Evolutionary conservation across 768 basidiomycete genomes (phyloP).

Genomic region (Psilocybe tampanensis): DNA sequence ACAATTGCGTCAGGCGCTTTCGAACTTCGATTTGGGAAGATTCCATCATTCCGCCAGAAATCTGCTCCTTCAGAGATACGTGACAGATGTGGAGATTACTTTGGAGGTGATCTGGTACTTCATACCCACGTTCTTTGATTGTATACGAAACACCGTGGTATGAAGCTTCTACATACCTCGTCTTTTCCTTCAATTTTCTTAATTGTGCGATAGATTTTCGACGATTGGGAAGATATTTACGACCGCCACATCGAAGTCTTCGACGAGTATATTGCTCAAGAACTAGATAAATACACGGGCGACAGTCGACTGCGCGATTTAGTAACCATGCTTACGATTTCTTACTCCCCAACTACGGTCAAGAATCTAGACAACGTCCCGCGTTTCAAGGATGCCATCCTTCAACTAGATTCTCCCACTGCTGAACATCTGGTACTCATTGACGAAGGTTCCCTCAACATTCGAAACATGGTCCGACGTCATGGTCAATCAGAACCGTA

Average conservation of each 20-base stretch:
- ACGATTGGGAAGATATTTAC: neutral
- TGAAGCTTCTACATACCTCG: neutral
- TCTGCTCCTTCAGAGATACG: neutral
- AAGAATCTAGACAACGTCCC: neutral
- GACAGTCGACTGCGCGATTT: constrained; percentile 7
- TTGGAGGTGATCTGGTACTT: constrained; percentile 15
- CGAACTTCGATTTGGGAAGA: neutral
- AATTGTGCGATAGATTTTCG: constrained; percentile 5
- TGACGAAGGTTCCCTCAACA: constrained; percentile 9
- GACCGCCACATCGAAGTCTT: neutral
- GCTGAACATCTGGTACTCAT: constrained; percentile 8
- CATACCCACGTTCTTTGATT: constrained; percentile 6
- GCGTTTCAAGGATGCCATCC: neutral
- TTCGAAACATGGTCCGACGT: constrained; percentile 9
- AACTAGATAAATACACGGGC: constrained; percentile 9
- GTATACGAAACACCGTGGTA: constrained; percentile 5
- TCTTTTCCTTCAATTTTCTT: neutral
- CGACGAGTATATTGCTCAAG: constrained; percentile 4
- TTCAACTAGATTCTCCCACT: neutral
- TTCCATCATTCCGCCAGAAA: neutral
- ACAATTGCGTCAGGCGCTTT: neutral
- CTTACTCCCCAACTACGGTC: constrained; percentile 1
- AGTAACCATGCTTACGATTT: constrained; percentile 6
- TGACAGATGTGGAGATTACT: neutral
- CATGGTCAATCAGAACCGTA: constrained; percentile 7